These are phyloP conservation scores for Amanita subjunquillea DNA, from an alignment of 768 basidiomycete genomes.

Conservation along the genomic window DNA sequence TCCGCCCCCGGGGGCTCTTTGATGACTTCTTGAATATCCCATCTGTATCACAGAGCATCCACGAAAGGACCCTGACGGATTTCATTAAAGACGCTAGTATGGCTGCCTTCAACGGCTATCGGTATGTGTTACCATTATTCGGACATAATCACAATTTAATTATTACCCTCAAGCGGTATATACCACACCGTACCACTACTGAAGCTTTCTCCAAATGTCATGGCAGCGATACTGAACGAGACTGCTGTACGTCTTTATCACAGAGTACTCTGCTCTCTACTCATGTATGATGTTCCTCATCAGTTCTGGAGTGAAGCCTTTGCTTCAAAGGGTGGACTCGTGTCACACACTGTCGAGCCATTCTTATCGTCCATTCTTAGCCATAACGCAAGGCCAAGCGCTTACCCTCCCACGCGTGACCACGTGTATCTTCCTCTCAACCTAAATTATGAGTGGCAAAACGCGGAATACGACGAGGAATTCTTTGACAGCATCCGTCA, in stretches of 20 bases:
- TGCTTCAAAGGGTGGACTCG: slow-evolving; percentile 6
- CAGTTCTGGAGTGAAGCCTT: not conserved
- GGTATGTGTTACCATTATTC: not conserved
- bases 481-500: slow-evolving; percentile 24
- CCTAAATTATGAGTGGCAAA: slow-evolving; percentile 15
- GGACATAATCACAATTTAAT: not conserved
- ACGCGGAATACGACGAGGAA: slow-evolving; percentile 9
- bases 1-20: slow-evolving; percentile 33
- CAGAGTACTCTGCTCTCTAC: not conserved
- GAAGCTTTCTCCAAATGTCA: slow-evolving; percentile 17
- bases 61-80: slow-evolving; percentile 21
- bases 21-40: slow-evolving; percentile 37
- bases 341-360: slow-evolving; percentile 33
- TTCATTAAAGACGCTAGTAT: slow-evolving; percentile 21
- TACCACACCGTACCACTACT: slow-evolving; percentile 27
- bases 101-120: slow-evolving; percentile 10
- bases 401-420: slow-evolving; percentile 29
- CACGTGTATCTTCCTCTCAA: slow-evolving; percentile 17
- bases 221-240: slow-evolving; percentile 27
- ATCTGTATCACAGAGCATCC: slow-evolving; percentile 17
- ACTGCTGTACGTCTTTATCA: slow-evolving; percentile 16
- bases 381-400: slow-evolving; percentile 25
- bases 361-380: slow-evolving; percentile 30
- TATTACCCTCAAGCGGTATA: slow-evolving; percentile 8
- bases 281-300: not conserved